Evolutionary conservation across 2,329 filamentous ascomycete genomes (phyloP).

Genomic region (Lecanosticta acicola): DNA sequence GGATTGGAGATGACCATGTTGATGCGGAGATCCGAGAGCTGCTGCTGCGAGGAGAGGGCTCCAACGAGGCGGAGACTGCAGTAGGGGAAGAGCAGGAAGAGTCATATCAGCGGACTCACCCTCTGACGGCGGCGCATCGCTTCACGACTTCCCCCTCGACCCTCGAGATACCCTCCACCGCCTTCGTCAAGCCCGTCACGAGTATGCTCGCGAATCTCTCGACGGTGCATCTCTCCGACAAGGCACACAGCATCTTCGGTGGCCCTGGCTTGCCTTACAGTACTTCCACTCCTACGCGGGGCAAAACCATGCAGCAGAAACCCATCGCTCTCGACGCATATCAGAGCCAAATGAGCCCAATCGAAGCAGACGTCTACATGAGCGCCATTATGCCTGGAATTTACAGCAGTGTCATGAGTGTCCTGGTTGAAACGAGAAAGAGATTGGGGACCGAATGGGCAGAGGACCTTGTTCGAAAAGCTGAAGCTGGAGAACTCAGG

Average conservation of each 20-base stretch:
- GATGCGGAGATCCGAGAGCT: constrained; percentile 21
- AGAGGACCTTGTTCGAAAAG: constrained; percentile 54
- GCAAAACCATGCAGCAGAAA: constrained; percentile 55
- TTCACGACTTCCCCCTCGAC: constrained; percentile 70
- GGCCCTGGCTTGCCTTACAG: constrained; percentile 71
- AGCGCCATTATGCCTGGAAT: constrained; percentile 63
- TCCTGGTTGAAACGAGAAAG: constrained; percentile 67
- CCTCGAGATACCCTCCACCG: constrained; percentile 64
- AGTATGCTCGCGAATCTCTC: constrained; percentile 58
- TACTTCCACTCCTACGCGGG: constrained; percentile 59
- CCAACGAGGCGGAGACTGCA: constrained; percentile 45
- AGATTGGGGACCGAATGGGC: constrained; percentile 68
- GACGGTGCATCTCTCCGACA: constrained; percentile 66
- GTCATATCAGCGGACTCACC: constrained; percentile 58
- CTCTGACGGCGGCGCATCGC: constrained; percentile 66
- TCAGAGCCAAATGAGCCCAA: constrained; percentile 63
- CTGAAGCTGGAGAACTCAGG: constrained; percentile 51
- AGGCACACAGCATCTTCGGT: constrained; percentile 70
- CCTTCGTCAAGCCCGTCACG: constrained; percentile 64
- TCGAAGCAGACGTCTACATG: constrained; percentile 69
- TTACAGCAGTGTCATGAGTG: constrained; percentile 62
- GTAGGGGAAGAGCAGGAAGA: constrained; percentile 57
- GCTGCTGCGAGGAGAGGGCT: constrained; percentile 40
- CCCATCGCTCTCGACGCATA: constrained; percentile 59
- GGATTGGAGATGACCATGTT: no score